These are phyloP conservation scores for Dunaliella sp. DNA, from an alignment of 139 green algal species.

Conservation along the genomic window DNA sequence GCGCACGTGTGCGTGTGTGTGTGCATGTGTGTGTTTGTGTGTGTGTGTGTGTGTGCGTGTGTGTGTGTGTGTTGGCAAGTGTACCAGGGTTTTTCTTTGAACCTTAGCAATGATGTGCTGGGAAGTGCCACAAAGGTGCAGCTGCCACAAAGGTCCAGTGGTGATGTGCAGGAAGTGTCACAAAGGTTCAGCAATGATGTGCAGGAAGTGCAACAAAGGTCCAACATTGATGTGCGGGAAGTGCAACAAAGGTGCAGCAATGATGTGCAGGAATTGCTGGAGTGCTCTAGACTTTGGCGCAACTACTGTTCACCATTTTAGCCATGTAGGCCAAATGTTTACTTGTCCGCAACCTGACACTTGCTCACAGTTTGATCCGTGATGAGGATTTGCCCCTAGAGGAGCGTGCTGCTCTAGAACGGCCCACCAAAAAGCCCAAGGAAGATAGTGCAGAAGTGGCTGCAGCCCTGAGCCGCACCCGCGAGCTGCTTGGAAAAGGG, in stretches of 20 bases:
- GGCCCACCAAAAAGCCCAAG: neutral
- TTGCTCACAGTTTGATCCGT: conserved; percentile 26
- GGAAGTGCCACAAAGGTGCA: too few relatives aligned
- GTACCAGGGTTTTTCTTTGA: too few relatives aligned
- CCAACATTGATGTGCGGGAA: neutral
- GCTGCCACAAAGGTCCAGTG: neutral
- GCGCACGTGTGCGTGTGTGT: neutral
- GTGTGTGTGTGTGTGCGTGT: too few relatives aligned
- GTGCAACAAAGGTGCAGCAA: neutral
- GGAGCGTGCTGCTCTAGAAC: conserved; percentile 20
- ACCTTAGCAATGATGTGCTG: too few relatives aligned
- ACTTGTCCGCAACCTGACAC: conserved; percentile 1
- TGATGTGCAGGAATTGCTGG: neutral
- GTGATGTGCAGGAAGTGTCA: neutral
- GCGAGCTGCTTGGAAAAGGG: neutral
- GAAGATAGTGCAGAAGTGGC: conserved; percentile 4
- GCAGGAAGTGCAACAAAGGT: neutral
- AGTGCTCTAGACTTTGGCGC: neutral
- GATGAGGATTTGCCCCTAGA: conserved; percentile 35
- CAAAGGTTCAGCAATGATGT: neutral
- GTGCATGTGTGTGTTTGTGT: too few relatives aligned
- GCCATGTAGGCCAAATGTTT: neutral
- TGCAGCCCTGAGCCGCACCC: neutral
- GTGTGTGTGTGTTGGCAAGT: too few relatives aligned
- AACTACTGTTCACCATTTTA: too few relatives aligned